Evolutionary conservation across 768 basidiomycete genomes (phyloP), one percentile per base, ranked within the genome.

Genomic region (Mycena pura): DNA sequence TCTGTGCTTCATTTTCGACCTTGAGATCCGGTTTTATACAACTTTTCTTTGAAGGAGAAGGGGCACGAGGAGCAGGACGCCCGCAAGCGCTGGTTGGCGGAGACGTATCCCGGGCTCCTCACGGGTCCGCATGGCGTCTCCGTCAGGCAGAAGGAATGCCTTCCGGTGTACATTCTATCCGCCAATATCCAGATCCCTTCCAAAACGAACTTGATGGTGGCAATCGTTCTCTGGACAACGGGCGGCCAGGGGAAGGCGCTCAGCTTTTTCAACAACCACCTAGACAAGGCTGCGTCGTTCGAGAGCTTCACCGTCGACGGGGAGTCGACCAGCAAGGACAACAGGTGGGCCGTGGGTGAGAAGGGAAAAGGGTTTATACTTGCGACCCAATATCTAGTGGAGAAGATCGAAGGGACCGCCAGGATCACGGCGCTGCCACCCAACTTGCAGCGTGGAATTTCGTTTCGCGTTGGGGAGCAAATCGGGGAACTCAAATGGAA

Each of bases 301-400:
- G 34, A 28, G 1, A 53, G 44, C 29, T 60, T 60, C 11, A 51
- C 47, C 1, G 31, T 60, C 36, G 59, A 60, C 17, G 59, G 59
- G 13, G 27, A 31, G 13, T 60, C 59, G 11, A 60, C 59, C 1
- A 60, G 51, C 45, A 60, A 46, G 24, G 25, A 34, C 27, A 48
- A 54, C 19, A 7, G n/a, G 19, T 53, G 29, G 15, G 50, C 59
- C 24, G 51, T 60, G 4, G 59, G 59, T 2, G 59, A 60, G n/a
- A 60, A 60, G 38, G 59, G 59, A 1, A 60, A 60, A 21, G 59
- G 59, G 3, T 60, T 60, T 19, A 54, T 60, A 6, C 21, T 60
- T 5, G 59, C 59, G 15, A 60, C 39, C 1, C 59, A 60, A 41
- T 54, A 47, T 24, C 31, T 53, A 0, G 27, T 46, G 21, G 59